Conservation (phyloP, 1,284 basidiomycete genomes). For the Schizophyllum amplum region DNA sequence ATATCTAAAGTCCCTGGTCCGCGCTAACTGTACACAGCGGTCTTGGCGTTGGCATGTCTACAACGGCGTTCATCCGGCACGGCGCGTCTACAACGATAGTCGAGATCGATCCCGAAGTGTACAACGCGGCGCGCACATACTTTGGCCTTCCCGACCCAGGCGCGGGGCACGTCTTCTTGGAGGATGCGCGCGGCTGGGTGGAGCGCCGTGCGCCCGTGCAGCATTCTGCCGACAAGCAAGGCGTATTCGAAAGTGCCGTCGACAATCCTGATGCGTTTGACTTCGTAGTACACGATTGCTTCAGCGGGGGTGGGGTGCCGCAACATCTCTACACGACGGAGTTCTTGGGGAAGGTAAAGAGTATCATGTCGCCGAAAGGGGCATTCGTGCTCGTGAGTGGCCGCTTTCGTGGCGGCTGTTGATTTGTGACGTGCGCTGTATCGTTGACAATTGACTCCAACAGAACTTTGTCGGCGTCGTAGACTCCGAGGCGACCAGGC, state of each 20-base stretch:
- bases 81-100: constrained; percentile 63
- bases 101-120: constrained; percentile 86
- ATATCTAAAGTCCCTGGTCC: too few relatives aligned
- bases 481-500: constrained; percentile 51
- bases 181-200: constrained; percentile 71
- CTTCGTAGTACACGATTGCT: constrained; percentile 84
- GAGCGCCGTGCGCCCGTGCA: constrained; percentile 25
- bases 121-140: constrained; percentile 68
- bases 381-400: constrained; percentile 72
- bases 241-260: constrained; percentile 18
- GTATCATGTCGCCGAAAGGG: constrained; percentile 61
- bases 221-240: too few relatives aligned
- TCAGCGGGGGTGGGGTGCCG: constrained; percentile 79
- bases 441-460: not conserved
- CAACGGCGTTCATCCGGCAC: constrained; percentile 63
- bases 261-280: constrained; percentile 44
- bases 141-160: constrained; percentile 69
- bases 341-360: constrained; percentile 71
- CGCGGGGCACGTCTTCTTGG: constrained; percentile 51
- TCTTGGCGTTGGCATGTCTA: constrained; percentile 77
- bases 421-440: not conserved
- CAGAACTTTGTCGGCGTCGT: constrained; percentile 56
- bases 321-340: constrained; percentile 73
- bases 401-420: not conserved
- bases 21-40: constrained; percentile 57